phyloP scores from a whole-genome alignment of 805 yeast genomes.

The Candida koratica region DNA sequence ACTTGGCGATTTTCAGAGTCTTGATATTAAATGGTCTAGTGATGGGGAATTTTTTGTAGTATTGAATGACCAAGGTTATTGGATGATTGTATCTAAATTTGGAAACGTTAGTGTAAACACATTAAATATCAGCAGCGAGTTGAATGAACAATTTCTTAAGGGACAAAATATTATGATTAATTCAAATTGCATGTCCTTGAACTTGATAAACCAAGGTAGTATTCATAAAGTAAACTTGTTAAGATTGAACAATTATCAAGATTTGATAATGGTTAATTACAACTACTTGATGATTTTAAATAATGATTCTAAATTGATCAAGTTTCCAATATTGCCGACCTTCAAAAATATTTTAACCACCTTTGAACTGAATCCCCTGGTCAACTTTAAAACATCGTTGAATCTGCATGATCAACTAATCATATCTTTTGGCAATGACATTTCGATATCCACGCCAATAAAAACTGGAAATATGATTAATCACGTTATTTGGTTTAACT shows the following conservation, averaged over 20 bases:
- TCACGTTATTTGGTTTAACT: slow-evolving; percentile 40
- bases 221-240: slow-evolving; percentile 24
- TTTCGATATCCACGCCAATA: slow-evolving; percentile 30
- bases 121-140: slow-evolving; percentile 20
- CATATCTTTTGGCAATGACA: slow-evolving; percentile 25
- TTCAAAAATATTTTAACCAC: slow-evolving; percentile 25
- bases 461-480: slow-evolving; percentile 20
- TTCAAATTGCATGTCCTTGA: slow-evolving; percentile 9
- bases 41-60: slow-evolving; percentile 32
- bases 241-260: slow-evolving; percentile 9
- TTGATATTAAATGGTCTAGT: slow-evolving; percentile 27
- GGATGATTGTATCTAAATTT: slow-evolving; percentile 34
- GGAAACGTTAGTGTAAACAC: slow-evolving; percentile 32
- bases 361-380: slow-evolving; percentile 21
- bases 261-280: slow-evolving; percentile 21
- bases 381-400: slow-evolving; percentile 21
- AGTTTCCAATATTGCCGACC: slow-evolving; percentile 29
- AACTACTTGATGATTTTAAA: slow-evolving; percentile 25
- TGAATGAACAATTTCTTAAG: slow-evolving; percentile 22
- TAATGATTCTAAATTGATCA: slow-evolving; percentile 17
- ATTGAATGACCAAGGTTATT: slow-evolving; percentile 20
- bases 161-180: slow-evolving; percentile 19
- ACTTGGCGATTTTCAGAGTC: background rate
- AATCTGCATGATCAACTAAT: slow-evolving; percentile 25
- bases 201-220: slow-evolving; percentile 17